phyloP scores from a whole-genome alignment of 1,284 basidiomycete species.

The Anthracocystis setariae region DNA sequence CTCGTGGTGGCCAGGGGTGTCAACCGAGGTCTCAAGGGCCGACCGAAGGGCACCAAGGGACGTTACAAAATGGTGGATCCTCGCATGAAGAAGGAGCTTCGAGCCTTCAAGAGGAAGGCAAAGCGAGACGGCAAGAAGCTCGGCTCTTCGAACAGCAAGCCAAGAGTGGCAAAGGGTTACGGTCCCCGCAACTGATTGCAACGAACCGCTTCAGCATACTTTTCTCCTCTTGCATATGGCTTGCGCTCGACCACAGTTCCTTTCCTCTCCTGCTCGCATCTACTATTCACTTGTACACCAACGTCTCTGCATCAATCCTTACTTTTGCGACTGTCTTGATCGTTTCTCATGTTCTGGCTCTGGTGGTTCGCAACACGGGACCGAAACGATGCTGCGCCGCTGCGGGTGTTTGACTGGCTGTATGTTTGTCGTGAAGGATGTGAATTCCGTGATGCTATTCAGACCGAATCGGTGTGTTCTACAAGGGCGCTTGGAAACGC shows the following conservation, averaged over 20 bases:
- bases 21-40: constrained; percentile 88
- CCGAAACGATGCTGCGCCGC: no score
- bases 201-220: neutral
- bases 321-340: neutral
- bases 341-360: no score
- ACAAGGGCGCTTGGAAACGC: neutral
- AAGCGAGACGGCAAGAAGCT: constrained; percentile 66
- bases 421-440: neutral
- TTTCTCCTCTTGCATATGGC: neutral
- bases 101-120: constrained; percentile 61
- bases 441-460: neutral
- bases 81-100: constrained; percentile 66
- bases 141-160: constrained; percentile 46
- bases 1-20: constrained; percentile 91
- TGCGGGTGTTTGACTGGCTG: no score
- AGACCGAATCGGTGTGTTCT: no score
- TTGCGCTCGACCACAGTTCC: no score
- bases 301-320: neutral
- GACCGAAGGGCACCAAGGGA: constrained; percentile 94
- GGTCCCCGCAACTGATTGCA: constrained; percentile 39
- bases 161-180: constrained; percentile 57
- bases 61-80: constrained; percentile 68
- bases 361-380: no score
- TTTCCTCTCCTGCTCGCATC: neutral
- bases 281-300: constrained; percentile 10